These are phyloP conservation scores for Magnaporthiopsis incrustans DNA, from an alignment of 2,329 filamentous ascomycete species.

Conservation along the genomic window DNA sequence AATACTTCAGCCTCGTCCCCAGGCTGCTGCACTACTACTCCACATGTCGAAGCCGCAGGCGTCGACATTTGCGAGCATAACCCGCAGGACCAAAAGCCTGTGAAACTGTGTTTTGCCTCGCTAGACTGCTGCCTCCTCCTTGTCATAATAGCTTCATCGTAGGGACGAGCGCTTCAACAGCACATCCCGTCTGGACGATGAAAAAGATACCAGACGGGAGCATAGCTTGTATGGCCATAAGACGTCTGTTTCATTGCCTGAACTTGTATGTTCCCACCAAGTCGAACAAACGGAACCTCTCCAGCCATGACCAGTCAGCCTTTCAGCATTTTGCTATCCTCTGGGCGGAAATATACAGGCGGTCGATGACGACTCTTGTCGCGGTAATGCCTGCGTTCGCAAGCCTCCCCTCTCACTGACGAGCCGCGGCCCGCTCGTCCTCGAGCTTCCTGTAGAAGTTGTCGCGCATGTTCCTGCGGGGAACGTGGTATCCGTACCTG, in stretches of 20 bases:
- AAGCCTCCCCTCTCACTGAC: conserved; percentile 7
- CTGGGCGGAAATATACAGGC: background rate
- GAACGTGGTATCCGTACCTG: conserved; percentile 57
- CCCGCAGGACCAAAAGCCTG: background rate
- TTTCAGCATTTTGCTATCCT: background rate
- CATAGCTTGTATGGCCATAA: background rate
- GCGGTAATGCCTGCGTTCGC: background rate
- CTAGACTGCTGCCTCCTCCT: background rate
- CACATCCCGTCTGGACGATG: too few species aligned
- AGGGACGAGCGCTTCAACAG: background rate
- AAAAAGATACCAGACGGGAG: too few species aligned
- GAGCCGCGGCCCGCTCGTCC: conserved; percentile 39
- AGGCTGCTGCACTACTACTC: too few species aligned
- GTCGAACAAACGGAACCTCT: background rate
- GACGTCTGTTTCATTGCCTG: background rate
- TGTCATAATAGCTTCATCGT: background rate
- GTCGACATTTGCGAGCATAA: background rate
- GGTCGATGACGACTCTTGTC: background rate
- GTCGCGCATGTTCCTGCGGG: conserved; percentile 51
- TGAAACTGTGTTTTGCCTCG: background rate
- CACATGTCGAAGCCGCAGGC: background rate
- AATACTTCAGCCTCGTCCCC: background rate
- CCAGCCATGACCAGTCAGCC: background rate
- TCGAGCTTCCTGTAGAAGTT: conserved; percentile 51
- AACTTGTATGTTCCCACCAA: background rate